Evolutionary conservation across 108 stramenopile genomes (phyloP).

Genomic region (Fragilaria radians): DNA sequence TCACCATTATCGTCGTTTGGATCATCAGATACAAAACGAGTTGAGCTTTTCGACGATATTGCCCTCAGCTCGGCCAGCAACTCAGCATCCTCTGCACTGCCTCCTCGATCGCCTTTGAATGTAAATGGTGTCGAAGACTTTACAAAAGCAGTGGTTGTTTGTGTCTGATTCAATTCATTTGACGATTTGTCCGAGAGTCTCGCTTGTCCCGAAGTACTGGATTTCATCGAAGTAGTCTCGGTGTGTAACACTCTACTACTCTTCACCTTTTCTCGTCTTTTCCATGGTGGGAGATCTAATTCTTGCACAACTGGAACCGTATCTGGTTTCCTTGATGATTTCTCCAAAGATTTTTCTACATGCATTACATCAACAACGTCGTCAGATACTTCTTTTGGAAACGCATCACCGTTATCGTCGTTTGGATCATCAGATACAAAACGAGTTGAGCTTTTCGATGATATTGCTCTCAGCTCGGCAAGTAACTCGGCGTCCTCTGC

Average conservation of each 20-base stretch:
- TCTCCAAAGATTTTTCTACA: too few relatives aligned
- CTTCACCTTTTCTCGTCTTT: too few relatives aligned
- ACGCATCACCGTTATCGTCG: neutral
- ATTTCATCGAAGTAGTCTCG: too few relatives aligned
- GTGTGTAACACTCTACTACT: too few relatives aligned
- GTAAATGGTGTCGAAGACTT: slow-evolving; percentile 39
- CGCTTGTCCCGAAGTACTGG: too few relatives aligned
- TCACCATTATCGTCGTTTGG: neutral
- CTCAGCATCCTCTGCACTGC: slow-evolving; percentile 72
- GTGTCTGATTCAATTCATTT: too few relatives aligned
- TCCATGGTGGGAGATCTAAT: slow-evolving; percentile 12
- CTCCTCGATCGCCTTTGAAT: slow-evolving; percentile 65
- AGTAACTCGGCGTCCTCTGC: slow-evolving; percentile 40
- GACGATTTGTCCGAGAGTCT: too few relatives aligned
- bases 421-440: slow-evolving; percentile 22
- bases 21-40: slow-evolving; percentile 40
- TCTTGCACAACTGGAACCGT: too few relatives aligned
- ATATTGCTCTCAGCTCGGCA: slow-evolving; percentile 47
- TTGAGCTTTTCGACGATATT: slow-evolving; percentile 42
- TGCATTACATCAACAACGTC: neutral
- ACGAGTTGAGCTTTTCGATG: slow-evolving; percentile 26
- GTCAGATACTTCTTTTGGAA: neutral
- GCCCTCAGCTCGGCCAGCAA: slow-evolving; percentile 51
- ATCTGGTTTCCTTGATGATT: slow-evolving; percentile 1
- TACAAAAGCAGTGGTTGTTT: slow-evolving; percentile 1